These are phyloP conservation scores for Cercospora janseana DNA, from an alignment of 2,329 filamentous ascomycete species.

Conservation along the genomic window DNA sequence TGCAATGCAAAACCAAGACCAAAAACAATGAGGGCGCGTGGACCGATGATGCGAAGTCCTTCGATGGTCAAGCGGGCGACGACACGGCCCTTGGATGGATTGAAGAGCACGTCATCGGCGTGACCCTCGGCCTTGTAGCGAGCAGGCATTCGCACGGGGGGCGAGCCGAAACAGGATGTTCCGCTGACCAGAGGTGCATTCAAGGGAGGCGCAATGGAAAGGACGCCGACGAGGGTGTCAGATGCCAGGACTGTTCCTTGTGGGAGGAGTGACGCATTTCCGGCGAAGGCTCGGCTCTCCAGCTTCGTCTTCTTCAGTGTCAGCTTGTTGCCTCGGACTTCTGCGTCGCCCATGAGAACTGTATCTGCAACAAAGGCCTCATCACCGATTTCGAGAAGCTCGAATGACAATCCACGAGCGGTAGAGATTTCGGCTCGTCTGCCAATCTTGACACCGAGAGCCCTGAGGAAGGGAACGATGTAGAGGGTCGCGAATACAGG, in stretches of 20 bases:
- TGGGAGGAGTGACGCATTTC: conserved; percentile 27
- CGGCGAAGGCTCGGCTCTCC: conserved; percentile 26
- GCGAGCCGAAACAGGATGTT: conserved; percentile 29
- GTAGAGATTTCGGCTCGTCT: conserved; percentile 29
- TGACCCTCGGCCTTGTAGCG: conserved; percentile 29
- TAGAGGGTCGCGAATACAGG: conserved; percentile 30
- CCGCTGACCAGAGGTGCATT: conserved; percentile 21
- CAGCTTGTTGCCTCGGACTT: conserved; percentile 26
- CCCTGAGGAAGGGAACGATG: conserved; percentile 29
- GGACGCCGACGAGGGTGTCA: conserved; percentile 28
- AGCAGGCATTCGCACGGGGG: conserved; percentile 30
- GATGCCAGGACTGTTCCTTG: conserved; percentile 28
- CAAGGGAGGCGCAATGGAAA: conserved; percentile 26
- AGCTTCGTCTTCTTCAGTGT: conserved; percentile 29
- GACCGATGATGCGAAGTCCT: conserved; percentile 29
- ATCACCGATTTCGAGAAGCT: conserved; percentile 28
- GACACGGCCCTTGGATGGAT: conserved; percentile 23
- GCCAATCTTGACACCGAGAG: conserved; percentile 29
- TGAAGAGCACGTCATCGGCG: conserved; percentile 27
- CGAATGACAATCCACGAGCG: conserved; percentile 26
- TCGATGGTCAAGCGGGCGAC: conserved; percentile 28
- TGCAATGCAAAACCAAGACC: conserved; percentile 28
- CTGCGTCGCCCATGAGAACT: conserved; percentile 25
- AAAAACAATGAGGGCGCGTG: conserved; percentile 32
- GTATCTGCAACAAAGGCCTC: conserved; percentile 29